Evolutionary conservation across 2,329 filamentous ascomycete species (phyloP), one percentile per base, ranked within the genome.

Genomic region (Diaporthe eres): DNA sequence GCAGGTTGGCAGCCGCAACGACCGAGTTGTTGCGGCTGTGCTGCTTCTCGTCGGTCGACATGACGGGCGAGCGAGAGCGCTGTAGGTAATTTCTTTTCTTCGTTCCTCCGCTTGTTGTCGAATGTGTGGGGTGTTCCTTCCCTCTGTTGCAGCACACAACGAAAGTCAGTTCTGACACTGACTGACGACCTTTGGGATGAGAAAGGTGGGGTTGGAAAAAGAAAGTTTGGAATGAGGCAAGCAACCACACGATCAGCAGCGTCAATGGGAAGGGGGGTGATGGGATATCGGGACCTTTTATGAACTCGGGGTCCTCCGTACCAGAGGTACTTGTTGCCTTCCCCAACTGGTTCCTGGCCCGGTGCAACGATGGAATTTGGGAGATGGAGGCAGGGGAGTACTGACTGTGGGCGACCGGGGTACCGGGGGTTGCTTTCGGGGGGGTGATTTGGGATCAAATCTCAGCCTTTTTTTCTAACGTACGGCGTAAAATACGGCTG

Each of bases 1-100:
- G 82, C 77, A 88, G 85, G 74, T 81, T 81, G 58, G 79, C 71
- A 67, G 80, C 55, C 67, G 73, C 53, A 28, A 65, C 67, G 39
- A 51, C 37, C 44, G 67, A 55, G 68, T 53, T 61, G 57, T 74
- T 42, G 39, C 53, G 58, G 71, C 60, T 74, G 12, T 51, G 57
- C 49, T 44, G 49, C 53, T 76, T 75, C 34, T 75, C 72, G 63
- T 74, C 75, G 49, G 72, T 42, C 70, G 71, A 65, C 77, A 74
- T 75, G 67, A 31, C 42, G 70, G 72, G 58, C 67, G 58, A 71
- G 47, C 22, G 25, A 44, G 61, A 9, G 37, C 17, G 47, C 63
- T 8, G 42, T 37, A 28, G 10, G 28, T 49, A 4, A 12, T 12
- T 4, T 31, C n/a, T 8, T 53, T 39, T n/a, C 25, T 25, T 42